Evolutionary conservation across 2,329 filamentous ascomycete species (phyloP).

Genomic region (Volutella citrinella): DNA sequence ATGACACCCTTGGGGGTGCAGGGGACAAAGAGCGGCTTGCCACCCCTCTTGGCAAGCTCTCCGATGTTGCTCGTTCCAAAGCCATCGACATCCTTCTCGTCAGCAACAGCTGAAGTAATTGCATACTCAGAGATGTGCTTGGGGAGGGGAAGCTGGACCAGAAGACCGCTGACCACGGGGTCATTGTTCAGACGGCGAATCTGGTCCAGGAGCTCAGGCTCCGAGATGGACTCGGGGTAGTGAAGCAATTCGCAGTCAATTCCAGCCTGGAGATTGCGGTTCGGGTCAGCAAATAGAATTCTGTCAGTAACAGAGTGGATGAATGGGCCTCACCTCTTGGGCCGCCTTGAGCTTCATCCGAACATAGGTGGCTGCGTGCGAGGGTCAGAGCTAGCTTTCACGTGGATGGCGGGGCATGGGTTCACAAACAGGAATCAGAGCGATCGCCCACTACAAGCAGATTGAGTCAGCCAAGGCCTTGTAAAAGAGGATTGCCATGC

Average conservation of each 20-base stretch:
- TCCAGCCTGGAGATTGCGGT: conserved; percentile 67
- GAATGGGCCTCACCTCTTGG: conserved; percentile 62
- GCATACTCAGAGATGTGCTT: conserved; percentile 85
- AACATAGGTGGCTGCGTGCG: conserved; percentile 80
- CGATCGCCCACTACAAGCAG: conserved; percentile 72
- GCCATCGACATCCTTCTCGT: conserved; percentile 97
- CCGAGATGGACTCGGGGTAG: conserved; percentile 75
- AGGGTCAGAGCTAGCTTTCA: conserved; percentile 14
- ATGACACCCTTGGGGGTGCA: conserved; percentile 98
- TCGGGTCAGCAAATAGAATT: not conserved
- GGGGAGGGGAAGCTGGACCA: conserved; percentile 90
- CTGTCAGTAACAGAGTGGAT: not conserved
- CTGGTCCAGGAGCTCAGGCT: conserved; percentile 80
- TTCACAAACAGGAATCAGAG: conserved; percentile 74
- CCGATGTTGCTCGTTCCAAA: conserved; percentile 95
- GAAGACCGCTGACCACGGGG: conserved; percentile 79
- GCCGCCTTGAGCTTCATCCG: conserved; percentile 99
- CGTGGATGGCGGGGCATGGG: conserved; percentile 18
- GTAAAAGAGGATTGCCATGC: conserved; percentile 6
- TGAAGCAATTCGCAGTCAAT: conserved; percentile 86
- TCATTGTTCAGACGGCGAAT: conserved; percentile 85
- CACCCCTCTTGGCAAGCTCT: conserved; percentile 92
- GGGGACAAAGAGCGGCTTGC: conserved; percentile 82
- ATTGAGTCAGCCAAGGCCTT: conserved; percentile 20
- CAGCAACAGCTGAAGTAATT: conserved; percentile 84